Evolutionary conservation across 345 rosid species (phyloP).

Genomic region (Dovyalis caffra): DNA sequence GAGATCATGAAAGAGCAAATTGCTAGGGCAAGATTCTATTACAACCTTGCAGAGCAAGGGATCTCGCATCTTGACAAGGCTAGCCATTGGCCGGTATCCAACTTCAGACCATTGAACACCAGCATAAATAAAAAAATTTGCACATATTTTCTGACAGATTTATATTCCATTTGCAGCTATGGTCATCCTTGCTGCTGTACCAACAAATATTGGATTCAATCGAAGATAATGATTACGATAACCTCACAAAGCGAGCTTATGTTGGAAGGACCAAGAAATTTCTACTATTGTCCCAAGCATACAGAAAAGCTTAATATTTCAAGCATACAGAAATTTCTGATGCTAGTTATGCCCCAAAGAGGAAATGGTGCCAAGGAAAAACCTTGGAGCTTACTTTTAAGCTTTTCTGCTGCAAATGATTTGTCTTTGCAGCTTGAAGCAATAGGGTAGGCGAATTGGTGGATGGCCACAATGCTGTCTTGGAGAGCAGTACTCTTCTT

Average conservation of each 20-base stretch:
- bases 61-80: conserved; percentile 52
- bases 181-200: conserved; percentile 55
- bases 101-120: too few relatives aligned
- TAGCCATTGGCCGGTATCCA: conserved; percentile 73
- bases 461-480: too few relatives aligned
- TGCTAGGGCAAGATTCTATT: conserved; percentile 54
- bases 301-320: conserved; percentile 33
- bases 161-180: too few relatives aligned
- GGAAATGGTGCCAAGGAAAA: too few relatives aligned
- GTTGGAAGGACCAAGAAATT: conserved; percentile 50
- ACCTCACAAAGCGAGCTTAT: conserved; percentile 53
- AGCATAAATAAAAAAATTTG: too few relatives aligned
- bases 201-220: conserved; percentile 50
- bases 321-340: too few relatives aligned
- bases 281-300: conserved; percentile 50
- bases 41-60: conserved; percentile 55
- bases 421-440: too few relatives aligned
- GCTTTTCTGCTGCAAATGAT: too few relatives aligned
- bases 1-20: conserved; percentile 63
- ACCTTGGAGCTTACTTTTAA: too few relatives aligned
- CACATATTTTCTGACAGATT: background rate
- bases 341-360: too few relatives aligned
- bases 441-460: too few relatives aligned
- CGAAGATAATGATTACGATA: conserved; percentile 54
- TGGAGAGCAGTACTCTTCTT: too few relatives aligned